A percentile compares a stretch with the other conserved stretches of the same genome.
Evolutionary conservation across 148 eudicot species (phyloP).

Genomic region (Camellia japonica): DNA sequence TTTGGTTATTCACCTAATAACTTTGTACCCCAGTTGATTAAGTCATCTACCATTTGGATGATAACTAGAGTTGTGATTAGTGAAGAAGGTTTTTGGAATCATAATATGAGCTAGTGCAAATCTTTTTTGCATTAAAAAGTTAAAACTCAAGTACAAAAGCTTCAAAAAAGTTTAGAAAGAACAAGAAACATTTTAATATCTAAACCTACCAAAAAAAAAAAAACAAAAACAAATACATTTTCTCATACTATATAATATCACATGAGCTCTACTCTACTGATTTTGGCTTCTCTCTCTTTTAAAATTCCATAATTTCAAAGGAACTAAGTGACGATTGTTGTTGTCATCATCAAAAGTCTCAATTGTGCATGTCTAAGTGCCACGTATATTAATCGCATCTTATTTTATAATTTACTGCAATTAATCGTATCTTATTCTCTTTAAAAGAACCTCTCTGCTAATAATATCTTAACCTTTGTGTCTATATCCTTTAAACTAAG

Average conservation of each 20-base stretch:
- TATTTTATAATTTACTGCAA: neutral
- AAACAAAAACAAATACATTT: neutral
- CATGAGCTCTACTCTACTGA: neutral
- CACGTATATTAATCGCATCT: neutral
- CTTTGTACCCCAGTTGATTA: neutral
- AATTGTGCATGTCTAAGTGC: neutral
- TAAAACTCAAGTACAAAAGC: no score
- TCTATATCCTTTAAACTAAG: no score
- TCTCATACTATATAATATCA: neutral
- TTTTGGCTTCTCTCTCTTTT: neutral
- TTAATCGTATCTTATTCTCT: no score
- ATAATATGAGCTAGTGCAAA: neutral
- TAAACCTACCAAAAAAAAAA: neutral
- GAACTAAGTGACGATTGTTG: neutral
- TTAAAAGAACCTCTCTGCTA: no score
- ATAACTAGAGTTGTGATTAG: no score
- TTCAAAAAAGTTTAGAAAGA: no score
- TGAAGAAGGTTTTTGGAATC: no score
- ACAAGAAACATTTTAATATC: neutral
- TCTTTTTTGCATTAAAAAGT: no score
- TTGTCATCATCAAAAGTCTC: neutral
- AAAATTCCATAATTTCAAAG: neutral
- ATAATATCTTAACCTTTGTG: no score
- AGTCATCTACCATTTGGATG: neutral
- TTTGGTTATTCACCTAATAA: neutral